Base-by-base conservation (phyloP, 441 rosid genomes). In the Erodium texanum region DNA sequence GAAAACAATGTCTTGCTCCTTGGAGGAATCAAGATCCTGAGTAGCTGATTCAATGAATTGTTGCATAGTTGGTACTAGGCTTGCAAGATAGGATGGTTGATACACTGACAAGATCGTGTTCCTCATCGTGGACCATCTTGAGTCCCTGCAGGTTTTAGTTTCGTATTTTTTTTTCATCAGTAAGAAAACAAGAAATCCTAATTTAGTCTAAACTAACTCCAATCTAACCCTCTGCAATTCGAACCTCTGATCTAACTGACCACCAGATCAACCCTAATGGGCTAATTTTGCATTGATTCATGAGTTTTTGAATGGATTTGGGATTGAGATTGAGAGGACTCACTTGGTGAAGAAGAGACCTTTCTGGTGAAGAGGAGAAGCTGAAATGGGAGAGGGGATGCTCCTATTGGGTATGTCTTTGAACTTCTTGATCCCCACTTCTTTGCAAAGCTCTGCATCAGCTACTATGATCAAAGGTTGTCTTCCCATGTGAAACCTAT, bases 401-500 rank as follows among this genome's bases (percentile, higher is more conserved):
- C 98, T 93, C 78, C 97, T 85, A 71, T 93, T 93, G 32, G 90
- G 82, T 50, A 89, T 71, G 74, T 87, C 85, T 74, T 93, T 90
- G 77, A 93, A 93, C 73, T 93, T 93, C 80, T 81, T 93, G 19
- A 90, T 90, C 20, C 97, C 97, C 70, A 86, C 95, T 86, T 89
- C 92, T 83, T 79, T 87, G 73, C 94, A 93, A 12, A 93, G 87
- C 79, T 87, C 95, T 66, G 97, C 79, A 71, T 87, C 94, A 59
- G 97, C 97, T 23, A 90, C 71, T 15, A 93, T 87, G 70, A 93
- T 84, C 66, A 93, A 74, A 24, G 98, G 96, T 43, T 93, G 98
- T 61, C 98, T 89, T 20, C 97, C 98, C 98, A 93, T 86, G 73
- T 93, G 98, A 82, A 93, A 93, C 85, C 98, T 93, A n/a, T 7